Base-by-base conservation (phyloP, 1,284 basidiomycete species). In the Malassezia dermatis region DNA sequence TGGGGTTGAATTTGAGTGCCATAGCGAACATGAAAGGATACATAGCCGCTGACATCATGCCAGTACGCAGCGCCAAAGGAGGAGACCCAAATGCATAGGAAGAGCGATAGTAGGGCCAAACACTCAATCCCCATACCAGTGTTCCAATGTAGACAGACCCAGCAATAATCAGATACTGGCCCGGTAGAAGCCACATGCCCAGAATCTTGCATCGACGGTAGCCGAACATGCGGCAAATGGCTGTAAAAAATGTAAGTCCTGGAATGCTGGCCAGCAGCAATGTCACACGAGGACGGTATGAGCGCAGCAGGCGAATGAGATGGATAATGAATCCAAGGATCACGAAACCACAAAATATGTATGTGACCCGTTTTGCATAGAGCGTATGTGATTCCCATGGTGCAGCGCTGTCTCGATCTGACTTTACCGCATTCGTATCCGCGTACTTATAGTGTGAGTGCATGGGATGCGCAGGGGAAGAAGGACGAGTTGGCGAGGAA, bases 1-100 rank as follows among this genome's bases (percentile, higher is more conserved):
- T 59, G 24, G 65, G 61, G 47, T 69, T 72, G 59, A 69, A 55
- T 47, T 70, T 70, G 45, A 55, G 57, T 0, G 57, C 63, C 3
- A 67, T 53, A 13, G 56, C 57, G 42, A 64, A 65, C 51, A 68
- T 56, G 59, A 70, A 68, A 0, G 68, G 68, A 53, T 69, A 60
- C 23, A 65, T 47, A 6, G 59, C 68, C 11, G 62, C 42, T 5
- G 63, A 60, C 51, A 70, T 53, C 60, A 70, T 64, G 10, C 68
- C 68, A 1, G 62, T 49, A 5, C 68, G 63, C 11, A 70, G 37
- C 2, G 65, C 65, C 3, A 70, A 56, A 5, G 65, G 68, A 2
- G 68, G 65, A n/a, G 47, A 19, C 3, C 32, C 46, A 23, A 26
- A 37, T 23, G 34, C 37, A 17, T 23, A 19, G 2, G 34, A 28